Evolutionary conservation across 116 monocot species (phyloP), one percentile per base, ranked within the genome.

Genomic region (Phalaenopsis hybrid): DNA sequence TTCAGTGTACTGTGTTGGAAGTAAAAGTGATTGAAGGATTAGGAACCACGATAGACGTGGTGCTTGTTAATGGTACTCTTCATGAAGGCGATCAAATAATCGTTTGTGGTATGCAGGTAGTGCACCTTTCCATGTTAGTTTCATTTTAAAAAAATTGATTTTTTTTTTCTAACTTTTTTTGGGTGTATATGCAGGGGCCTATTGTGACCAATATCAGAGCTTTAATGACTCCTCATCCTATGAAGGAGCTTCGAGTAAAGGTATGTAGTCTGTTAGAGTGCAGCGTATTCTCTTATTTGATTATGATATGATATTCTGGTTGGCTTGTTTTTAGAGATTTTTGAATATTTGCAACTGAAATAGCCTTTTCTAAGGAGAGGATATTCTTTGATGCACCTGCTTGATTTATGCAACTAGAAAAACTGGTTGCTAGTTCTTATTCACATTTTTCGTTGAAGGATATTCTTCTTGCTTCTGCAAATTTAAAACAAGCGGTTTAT

Each of bases 11-110:
- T 78, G 96, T 97, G 17, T 80, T 97, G 85, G 96, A 97, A 83
- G 96, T 97, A 33, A 97, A 97, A 85, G 92, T 97, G 16, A 85
- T 94, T 68, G 96, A 97, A 92, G 96, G 96, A 55, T 82, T 92
- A 34, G 96, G 96, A 45, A 94, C 96, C 48, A 97, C 94, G 25
- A 90, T 97, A 70, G 96, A 97, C 76, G 96, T 97, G 55, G 94
- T 97, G 52, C 85, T 97, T 82, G 92, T 94, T 44, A 97, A 94
- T 87, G 96, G 96, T 61, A 80, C 86, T 74, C 91, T 97, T 74
- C 90, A 92, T 81, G 96, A 97, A 87, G 94, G 96, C 13, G 96
- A 97, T 79, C 94, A 97, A 85, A 94, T 97, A 81, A 91, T 97
- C 82, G 92, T 97, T 75, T 97, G 94, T 78, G 94, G 96, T 58